Conservation (phyloP, 106 monocot genomes). For the Allium sativum region DNA sequence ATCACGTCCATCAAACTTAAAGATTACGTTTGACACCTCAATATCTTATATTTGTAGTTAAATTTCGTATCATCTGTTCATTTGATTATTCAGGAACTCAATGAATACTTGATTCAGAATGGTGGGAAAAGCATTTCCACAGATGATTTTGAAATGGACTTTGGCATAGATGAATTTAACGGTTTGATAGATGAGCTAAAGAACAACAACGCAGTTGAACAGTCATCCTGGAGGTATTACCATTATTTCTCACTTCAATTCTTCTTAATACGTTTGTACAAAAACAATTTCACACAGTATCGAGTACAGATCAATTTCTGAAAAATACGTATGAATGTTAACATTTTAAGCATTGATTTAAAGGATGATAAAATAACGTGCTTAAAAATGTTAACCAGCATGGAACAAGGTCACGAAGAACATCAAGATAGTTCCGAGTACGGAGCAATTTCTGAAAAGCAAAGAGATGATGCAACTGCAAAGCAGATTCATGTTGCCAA, state of each 20-base stretch:
- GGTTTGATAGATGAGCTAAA: conserved; percentile 53
- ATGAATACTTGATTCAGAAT: conserved; percentile 45
- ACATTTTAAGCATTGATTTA: too few relatives aligned
- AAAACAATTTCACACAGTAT: too few relatives aligned
- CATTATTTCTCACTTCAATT: too few relatives aligned
- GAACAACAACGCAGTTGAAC: conserved; percentile 19
- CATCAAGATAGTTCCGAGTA: conserved; percentile 20
- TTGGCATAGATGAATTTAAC: conserved; percentile 46
- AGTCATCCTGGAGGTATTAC: conserved; percentile 28
- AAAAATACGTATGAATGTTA: too few relatives aligned
- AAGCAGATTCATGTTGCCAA: background rate
- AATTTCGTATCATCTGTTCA: background rate
- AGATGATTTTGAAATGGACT: conserved; percentile 25
- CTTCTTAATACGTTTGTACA: too few relatives aligned
- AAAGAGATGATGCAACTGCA: conserved; percentile 9
- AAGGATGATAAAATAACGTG: too few relatives aligned
- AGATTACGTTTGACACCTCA: too few relatives aligned
- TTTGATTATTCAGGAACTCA: conserved; percentile 55
- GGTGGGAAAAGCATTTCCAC: conserved; percentile 23
- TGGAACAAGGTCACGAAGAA: conserved; percentile 16
- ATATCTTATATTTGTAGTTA: background rate
- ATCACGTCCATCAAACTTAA: background rate
- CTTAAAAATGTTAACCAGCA: conserved; percentile 5
- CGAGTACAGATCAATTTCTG: too few relatives aligned
- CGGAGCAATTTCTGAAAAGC: conserved; percentile 1